Base-by-base conservation (phyloP, 2,329 filamentous ascomycete species). In the Aspergillus luchuensis region DNA sequence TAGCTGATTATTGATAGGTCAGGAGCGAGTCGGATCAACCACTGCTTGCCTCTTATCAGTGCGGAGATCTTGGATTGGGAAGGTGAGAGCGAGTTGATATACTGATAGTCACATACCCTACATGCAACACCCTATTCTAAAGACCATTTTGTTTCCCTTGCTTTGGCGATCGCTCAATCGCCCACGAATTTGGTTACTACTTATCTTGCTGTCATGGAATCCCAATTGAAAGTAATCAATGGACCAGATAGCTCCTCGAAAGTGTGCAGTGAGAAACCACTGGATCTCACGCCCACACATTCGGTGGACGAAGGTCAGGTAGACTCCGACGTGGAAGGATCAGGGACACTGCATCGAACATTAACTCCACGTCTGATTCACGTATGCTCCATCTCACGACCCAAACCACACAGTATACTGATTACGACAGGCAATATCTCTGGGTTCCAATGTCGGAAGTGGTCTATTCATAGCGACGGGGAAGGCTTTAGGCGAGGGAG, bases 381-480 rank as follows among this genome's bases (percentile, higher is more conserved):
- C 15, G 50, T 52, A 52, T 17, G 50, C 50, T 8, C n/a, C 8
- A 33, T 21, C n/a, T 13, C 28, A 8, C 25, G 7, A 28, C 25
- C 25, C 7, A 28, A 4, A 0, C 15, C 0, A 25, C 17, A 28
- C 5, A 13, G 5, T n/a, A 49, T 28, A 10, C 45, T 49, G 3
- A 13, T 13, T 7, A 8, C 4, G 13, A 52, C 21, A 58, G 56
- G 56, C 59, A 10, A 61, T 61, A 15, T 56, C 51, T 10, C 10
- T 61, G 8, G 59, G 59, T 2, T 58, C 43, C 19, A 61, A 55
- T 28, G 30, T 58, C 19, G 59, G 56, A 19, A 61, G 59, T 54
- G 59, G 59, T 3, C 15, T 61, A 4, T 61, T 59, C 47, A 61
- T 61, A 13, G 59, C 56, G 5, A 61, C 56, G 3, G 59, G 59